A percentile compares a stretch with the other conserved stretches of the same genome.
Evolutionary conservation across 306 rosid genomes (phyloP).

Genomic region (Mimosa pudica): DNA sequence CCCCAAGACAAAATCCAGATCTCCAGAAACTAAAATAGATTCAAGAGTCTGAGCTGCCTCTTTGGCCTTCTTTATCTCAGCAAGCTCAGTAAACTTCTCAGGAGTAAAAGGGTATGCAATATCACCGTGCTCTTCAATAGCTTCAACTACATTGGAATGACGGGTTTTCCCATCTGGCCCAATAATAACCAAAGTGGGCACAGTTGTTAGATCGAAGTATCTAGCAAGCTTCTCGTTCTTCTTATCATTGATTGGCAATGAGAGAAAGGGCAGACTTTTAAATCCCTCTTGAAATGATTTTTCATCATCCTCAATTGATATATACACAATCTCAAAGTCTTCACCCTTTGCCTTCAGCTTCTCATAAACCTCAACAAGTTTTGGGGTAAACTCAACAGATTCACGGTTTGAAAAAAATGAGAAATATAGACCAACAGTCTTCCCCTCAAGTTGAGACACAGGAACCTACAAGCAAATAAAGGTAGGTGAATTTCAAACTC

Average conservation of each 20-base stretch:
- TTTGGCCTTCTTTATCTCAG: conserved; percentile 60
- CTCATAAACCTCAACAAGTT: conserved; percentile 56
- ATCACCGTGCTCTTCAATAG: conserved; percentile 59
- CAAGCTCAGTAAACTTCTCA: conserved; percentile 61
- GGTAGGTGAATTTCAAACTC: conserved; percentile 28
- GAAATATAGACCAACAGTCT: conserved; percentile 69
- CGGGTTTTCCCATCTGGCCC: conserved; percentile 75
- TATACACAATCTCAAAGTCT: conserved; percentile 64
- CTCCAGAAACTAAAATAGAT: conserved; percentile 59
- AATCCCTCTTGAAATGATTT: conserved; percentile 46
- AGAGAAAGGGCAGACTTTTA: conserved; percentile 54
- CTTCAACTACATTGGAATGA: conserved; percentile 53
- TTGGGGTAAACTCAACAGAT: conserved; percentile 44
- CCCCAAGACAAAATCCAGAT: conserved; percentile 53
- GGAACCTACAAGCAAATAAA: conserved; percentile 44
- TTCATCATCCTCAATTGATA: conserved; percentile 56
- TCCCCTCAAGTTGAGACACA: conserved; percentile 73
- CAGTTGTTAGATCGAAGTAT: conserved; percentile 56
- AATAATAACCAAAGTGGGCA: conserved; percentile 68
- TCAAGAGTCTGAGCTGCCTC: conserved; percentile 66
- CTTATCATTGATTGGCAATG: conserved; percentile 68
- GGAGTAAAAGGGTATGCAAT: conserved; percentile 75
- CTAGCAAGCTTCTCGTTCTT: conserved; percentile 38
- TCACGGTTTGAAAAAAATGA: conserved; percentile 23
- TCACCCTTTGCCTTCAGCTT: conserved; percentile 58